These are phyloP conservation scores for Rhododendron williamsianum DNA, from an alignment of 148 eudicot species.

Conservation along the genomic window DNA sequence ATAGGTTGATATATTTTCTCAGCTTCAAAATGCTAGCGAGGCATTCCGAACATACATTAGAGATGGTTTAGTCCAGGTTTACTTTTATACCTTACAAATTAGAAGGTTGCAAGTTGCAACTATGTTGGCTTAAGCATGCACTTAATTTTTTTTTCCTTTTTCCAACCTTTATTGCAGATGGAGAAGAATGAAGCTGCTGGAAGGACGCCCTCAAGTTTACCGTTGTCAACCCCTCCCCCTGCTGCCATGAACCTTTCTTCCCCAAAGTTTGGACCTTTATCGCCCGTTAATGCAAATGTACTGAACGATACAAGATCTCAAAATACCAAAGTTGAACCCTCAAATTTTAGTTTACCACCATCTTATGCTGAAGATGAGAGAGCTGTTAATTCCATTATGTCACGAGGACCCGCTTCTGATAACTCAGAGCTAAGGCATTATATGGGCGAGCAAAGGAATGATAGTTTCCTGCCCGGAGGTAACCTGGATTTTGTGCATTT, in stretches of 20 bases:
- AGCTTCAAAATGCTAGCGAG: slow-evolving; percentile 96
- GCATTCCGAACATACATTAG: slow-evolving; percentile 96
- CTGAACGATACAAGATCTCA: slow-evolving; percentile 48
- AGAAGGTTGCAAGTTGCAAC: neutral
- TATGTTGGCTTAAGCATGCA: neutral
- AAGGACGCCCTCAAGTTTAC: slow-evolving; percentile 86
- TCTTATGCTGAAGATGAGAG: slow-evolving; percentile 62
- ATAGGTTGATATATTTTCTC: slow-evolving; percentile 95
- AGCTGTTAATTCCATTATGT: slow-evolving; percentile 20
- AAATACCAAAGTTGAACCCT: slow-evolving; percentile 51
- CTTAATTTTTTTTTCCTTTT: neutral
- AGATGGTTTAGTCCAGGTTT: slow-evolving; percentile 96
- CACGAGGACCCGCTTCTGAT: slow-evolving; percentile 37
- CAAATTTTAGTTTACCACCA: slow-evolving; percentile 75
- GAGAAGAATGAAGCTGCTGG: slow-evolving; percentile 99
- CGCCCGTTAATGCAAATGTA: slow-evolving; percentile 73
- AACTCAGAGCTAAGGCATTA: slow-evolving; percentile 28
- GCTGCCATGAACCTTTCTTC: slow-evolving; percentile 66
- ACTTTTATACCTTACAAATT: neutral
- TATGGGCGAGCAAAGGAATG: slow-evolving; percentile 47
- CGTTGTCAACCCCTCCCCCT: slow-evolving; percentile 93
- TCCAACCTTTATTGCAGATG: slow-evolving; percentile 49
- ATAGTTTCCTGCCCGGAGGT: slow-evolving; percentile 70
- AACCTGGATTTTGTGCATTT: neutral
- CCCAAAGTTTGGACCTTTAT: slow-evolving; percentile 62